phyloP scores from a whole-genome alignment of 768 basidiomycete genomes.

The Trametes maxima region DNA sequence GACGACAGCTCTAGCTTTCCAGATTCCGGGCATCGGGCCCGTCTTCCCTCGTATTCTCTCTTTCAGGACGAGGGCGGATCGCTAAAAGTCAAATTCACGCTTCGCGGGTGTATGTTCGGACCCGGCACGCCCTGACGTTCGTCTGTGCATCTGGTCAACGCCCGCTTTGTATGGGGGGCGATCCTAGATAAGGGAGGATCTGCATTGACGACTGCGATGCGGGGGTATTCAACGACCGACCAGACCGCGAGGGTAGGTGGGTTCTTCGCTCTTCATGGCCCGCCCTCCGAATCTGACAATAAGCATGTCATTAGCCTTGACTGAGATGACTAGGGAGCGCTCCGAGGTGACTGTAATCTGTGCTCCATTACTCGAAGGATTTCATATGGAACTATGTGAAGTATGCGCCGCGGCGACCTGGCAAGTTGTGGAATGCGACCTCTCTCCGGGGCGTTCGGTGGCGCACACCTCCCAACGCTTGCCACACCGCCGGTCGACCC shows the following conservation, averaged over 20 bases:
- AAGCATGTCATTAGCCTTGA: not conserved
- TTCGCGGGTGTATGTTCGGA: conserved; percentile 11
- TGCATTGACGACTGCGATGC: not conserved
- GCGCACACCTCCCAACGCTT: no score
- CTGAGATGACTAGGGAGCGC: not conserved
- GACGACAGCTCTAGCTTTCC: no score
- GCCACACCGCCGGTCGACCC: no score
- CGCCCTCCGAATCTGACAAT: not conserved
- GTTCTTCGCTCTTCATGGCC: not conserved
- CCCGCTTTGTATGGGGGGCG: not conserved
- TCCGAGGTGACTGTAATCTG: not conserved
- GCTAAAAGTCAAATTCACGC: conserved; percentile 11
- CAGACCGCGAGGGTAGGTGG: not conserved
- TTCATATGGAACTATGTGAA: no score
- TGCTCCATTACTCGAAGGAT: no score
- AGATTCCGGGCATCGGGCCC: not conserved
- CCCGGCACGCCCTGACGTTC: conserved; percentile 10
- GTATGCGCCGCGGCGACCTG: no score
- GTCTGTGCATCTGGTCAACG: not conserved
- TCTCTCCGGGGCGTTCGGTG: no score
- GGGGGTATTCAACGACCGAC: not conserved
- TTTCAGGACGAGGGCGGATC: not conserved
- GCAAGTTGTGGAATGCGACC: no score
- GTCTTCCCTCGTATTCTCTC: no score
- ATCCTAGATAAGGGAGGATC: conserved; percentile 8